These are phyloP conservation scores for Pyrenophora graminea DNA, from an alignment of 2,329 filamentous ascomycete genomes.

Conservation along the genomic window DNA sequence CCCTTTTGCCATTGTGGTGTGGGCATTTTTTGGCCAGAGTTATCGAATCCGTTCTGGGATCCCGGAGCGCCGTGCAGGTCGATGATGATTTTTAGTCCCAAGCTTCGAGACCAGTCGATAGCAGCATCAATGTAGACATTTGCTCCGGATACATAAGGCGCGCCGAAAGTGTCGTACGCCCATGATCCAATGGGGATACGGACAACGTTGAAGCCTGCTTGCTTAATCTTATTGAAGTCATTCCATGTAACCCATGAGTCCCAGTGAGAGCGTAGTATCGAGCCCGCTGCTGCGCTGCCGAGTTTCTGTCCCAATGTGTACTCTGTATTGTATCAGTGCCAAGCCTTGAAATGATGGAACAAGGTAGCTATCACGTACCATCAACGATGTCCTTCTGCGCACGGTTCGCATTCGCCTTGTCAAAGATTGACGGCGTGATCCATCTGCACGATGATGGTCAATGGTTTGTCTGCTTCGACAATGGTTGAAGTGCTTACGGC, in stretches of 20 bases:
- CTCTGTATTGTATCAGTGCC: constrained; percentile 37
- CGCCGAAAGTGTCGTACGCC: constrained; percentile 58
- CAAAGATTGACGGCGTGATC: constrained; percentile 64
- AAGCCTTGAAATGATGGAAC: background rate
- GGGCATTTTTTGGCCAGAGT: constrained; percentile 58
- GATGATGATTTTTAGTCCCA: constrained; percentile 61
- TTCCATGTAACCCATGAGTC: constrained; percentile 54
- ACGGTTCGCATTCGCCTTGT: constrained; percentile 31
- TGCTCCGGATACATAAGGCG: constrained; percentile 58
- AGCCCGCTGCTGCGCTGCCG: constrained; percentile 51
- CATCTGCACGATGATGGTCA: constrained; percentile 41
- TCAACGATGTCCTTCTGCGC: constrained; percentile 50
- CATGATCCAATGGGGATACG: constrained; percentile 64
- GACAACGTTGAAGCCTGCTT: constrained; percentile 63
- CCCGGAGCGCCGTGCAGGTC: constrained; percentile 63
- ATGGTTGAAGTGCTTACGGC: constrained; percentile 35
- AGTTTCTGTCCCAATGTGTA: constrained; percentile 57
- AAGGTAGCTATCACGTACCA: background rate
- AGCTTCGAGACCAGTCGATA: constrained; percentile 59
- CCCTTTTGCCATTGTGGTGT: constrained; percentile 54
- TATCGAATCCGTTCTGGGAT: constrained; percentile 66
- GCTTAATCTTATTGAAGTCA: constrained; percentile 62
- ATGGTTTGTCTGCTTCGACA: background rate
- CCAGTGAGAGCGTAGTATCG: constrained; percentile 56
- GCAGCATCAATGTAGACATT: constrained; percentile 60